Conservation (phyloP, 2,329 filamentous ascomycete genomes). For the Mycocentrospora acerina region DNA sequence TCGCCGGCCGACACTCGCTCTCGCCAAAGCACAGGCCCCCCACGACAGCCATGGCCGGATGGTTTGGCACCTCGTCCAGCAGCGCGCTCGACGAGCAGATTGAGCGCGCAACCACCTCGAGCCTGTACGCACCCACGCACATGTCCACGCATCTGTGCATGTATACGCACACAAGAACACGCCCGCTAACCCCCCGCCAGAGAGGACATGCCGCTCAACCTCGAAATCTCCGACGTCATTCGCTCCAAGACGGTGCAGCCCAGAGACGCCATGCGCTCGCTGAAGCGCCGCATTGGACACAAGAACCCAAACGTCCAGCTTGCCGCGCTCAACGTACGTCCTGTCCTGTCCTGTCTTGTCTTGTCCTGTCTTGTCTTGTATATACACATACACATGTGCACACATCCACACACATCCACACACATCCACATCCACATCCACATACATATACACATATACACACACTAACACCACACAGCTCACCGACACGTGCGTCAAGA, state of each 20-base stretch:
- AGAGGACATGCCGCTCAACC: constrained; percentile 94
- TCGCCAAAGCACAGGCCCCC: too few species aligned
- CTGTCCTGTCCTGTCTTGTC: too few species aligned
- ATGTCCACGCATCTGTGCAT: too few species aligned
- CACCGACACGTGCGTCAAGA: constrained; percentile 98
- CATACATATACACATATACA: too few species aligned
- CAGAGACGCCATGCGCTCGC: constrained; percentile 95
- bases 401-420: too few species aligned
- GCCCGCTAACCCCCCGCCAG: constrained; percentile 57
- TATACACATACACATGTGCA: too few species aligned
- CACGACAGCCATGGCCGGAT: constrained; percentile 74
- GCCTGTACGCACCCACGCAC: constrained; percentile 69
- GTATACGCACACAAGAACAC: too few species aligned
- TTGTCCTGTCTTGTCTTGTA: too few species aligned
- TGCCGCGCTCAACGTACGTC: constrained; percentile 82
- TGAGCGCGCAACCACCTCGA: constrained; percentile 90
- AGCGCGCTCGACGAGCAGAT: constrained; percentile 96
- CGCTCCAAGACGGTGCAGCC: constrained; percentile 96
- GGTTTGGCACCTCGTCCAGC: constrained; percentile 82
- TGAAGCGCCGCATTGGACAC: constrained; percentile 92
- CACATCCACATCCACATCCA: too few species aligned
- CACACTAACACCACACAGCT: too few species aligned
- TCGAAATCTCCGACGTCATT: constrained; percentile 97
- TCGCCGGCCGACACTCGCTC: too few species aligned
- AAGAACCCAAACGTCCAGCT: constrained; percentile 98